Conservation (phyloP, 2,329 filamentous ascomycete genomes). For the Fusarium chlamydosporum region DNA sequence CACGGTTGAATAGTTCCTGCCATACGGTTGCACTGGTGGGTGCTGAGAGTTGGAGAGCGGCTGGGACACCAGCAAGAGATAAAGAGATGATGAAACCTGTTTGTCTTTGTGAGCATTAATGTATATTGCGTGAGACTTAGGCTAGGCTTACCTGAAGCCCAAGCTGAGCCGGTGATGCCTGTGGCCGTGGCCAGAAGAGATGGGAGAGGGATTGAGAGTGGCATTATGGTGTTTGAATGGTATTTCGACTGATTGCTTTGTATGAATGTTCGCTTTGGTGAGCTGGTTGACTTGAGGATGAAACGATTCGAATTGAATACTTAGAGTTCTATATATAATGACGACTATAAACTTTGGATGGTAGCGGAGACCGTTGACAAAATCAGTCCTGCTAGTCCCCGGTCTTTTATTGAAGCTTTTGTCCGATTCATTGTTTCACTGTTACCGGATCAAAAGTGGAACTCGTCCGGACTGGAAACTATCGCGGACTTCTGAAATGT, state of each 20-base stretch:
- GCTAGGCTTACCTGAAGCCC: constrained; percentile 53
- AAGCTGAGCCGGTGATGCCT: constrained; percentile 58
- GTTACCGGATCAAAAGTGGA: constrained; percentile 30
- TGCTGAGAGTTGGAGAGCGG: constrained; percentile 45
- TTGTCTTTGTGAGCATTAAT: constrained; percentile 3
- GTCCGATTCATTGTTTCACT: constrained; percentile 1
- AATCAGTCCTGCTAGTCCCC: neutral
- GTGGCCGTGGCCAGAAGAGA: constrained; percentile 56
- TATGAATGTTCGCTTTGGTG: neutral
- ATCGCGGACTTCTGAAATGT: constrained; percentile 44
- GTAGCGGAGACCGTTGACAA: neutral
- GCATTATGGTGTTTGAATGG: neutral
- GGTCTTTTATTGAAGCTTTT: neutral
- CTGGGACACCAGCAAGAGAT: constrained; percentile 56
- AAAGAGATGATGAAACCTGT: constrained; percentile 56
- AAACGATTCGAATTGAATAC: neutral
- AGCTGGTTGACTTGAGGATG: no score
- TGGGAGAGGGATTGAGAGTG: constrained; percentile 48
- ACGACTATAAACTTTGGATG: neutral
- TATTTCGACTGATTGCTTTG: neutral
- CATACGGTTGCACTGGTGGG: constrained; percentile 55
- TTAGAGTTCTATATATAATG: constrained; percentile 11
- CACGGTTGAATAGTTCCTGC: constrained; percentile 57
- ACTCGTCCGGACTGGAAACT: constrained; percentile 38
- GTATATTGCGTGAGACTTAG: no score